Evolutionary conservation across 1,284 basidiomycete species (phyloP).

Genomic region (Mycena citricolor): DNA sequence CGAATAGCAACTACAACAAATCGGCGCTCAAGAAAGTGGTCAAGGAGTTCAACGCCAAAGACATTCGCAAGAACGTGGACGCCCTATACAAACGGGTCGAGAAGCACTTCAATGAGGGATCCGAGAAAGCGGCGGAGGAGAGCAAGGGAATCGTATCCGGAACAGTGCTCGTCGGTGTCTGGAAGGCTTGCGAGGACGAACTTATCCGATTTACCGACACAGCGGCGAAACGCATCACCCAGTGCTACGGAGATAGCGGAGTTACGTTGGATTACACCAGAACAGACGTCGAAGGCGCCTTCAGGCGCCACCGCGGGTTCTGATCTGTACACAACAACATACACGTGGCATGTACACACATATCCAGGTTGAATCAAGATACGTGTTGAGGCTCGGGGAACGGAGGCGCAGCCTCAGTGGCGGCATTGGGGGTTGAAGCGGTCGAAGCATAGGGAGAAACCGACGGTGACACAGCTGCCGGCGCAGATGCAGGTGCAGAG

Average conservation of each 20-base stretch:
- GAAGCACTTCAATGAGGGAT: slow-evolving; percentile 89
- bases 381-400: slow-evolving; percentile 34
- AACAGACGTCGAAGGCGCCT: slow-evolving; percentile 76
- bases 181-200: slow-evolving; percentile 87
- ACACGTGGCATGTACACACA: slow-evolving; percentile 16
- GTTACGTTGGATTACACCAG: slow-evolving; percentile 72
- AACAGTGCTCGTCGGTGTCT: slow-evolving; percentile 78
- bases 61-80: slow-evolving; percentile 86
- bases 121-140: slow-evolving; percentile 65
- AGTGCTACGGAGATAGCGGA: slow-evolving; percentile 76
- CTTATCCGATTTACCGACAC: slow-evolving; percentile 69
- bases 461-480: slow-evolving; percentile 17
- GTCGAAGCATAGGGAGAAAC: slow-evolving; percentile 14
- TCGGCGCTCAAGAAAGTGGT: slow-evolving; percentile 80
- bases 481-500: slow-evolving; percentile 13
- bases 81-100: slow-evolving; percentile 88
- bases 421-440: slow-evolving; percentile 21
- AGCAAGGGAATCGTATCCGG: slow-evolving; percentile 58
- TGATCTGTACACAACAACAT: slow-evolving; percentile 13
- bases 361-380: slow-evolving; percentile 12
- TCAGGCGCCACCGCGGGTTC: slow-evolving; percentile 57
- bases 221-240: slow-evolving; percentile 66
- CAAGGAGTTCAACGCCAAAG: slow-evolving; percentile 86
- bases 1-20: slow-evolving; percentile 78
- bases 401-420: slow-evolving; percentile 23